Base-by-base conservation (phyloP, 768 basidiomycete species). In the Sistotremastrum suecicum region DNA sequence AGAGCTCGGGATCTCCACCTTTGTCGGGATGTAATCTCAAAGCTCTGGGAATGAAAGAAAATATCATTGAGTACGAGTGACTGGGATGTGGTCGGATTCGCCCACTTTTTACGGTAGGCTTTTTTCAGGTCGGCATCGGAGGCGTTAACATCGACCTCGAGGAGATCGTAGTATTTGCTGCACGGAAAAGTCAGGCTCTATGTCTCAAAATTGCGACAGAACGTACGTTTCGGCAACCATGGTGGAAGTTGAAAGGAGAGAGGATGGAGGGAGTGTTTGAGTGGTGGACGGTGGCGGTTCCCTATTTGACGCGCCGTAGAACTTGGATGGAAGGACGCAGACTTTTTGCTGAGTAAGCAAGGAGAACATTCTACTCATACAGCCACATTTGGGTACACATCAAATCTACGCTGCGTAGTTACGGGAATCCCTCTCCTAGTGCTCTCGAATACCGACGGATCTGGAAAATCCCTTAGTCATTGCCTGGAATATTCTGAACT, bases 1-100 rank as follows among this genome's bases (percentile, higher is more conserved):
- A 98, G 45, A 85, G 63, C 63, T 98, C 94, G 29, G 90, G 90
- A 56, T 95, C 92, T 47, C 91, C 91, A 41, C 91, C 90, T 66
- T 92, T 92, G 73, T 91, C 88, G 20, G 88, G 88, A 60, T 91
- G 88, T 52, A 89, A 65, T 47, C 83, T 76, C 43, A 91, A 63
- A 7, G 88, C 88, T 63, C 88, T 91, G 48, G 5, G 10, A 30
- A 33, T 2, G 28, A 34, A 11, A 37, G 12, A 45, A 45, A 53
- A 43, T 28, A 43, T 35, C 47, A 48, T 6, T 20, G 50, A 50
- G 46, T 39, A 38, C n/a, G 12, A 12, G 20, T 20, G 20, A 20
- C 20, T 20, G 20, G 20, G 20, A 20, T 20, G 20, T 20, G 20
- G 20, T 20, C 20, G 20, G 20, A 20, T 10, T 28, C 10, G 50